Evolutionary conservation across 106 monocot species (phyloP), one percentile per base, ranked within the genome.

Genomic region (Iris macrosiphon): DNA sequence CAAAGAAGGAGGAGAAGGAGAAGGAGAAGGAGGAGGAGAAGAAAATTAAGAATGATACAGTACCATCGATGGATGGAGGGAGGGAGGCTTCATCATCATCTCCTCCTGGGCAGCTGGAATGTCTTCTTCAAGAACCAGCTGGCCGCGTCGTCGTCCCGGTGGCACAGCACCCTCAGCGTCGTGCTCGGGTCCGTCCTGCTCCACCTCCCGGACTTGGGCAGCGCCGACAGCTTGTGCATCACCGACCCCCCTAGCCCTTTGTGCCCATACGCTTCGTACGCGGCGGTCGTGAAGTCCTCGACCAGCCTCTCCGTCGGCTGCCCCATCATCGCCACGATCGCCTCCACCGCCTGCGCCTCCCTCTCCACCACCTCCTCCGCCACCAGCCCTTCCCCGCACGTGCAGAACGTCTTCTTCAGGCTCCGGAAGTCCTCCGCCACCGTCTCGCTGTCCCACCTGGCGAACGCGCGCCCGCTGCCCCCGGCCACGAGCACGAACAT

Each of bases 181-280:
- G 83, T 83, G 40, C 79, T 78, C 3, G 83, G 83, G 18, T 83
- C 83, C 4, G 74, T 40, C 31, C 71, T 49, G 65, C 67, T 74
- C 83, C 83, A 83, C 59, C 48, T 70, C 18, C 74, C 66, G 0
- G 83, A 74, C 26, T 74, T 78, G 23, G 78, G 66, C 30, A 67
- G 78, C 83, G 71, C 66, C 20, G 74, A 71, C 20, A 83, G 28
- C 59, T 52, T 62, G 40, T 64, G 57, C 25, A 22, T 26, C 13
- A 23, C 46, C 12, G 40, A 61, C 4, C 5, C 27, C 6, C 2
- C 57, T 0, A 35, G 49, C 24, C 52, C 35, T 10, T 56, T 46
- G 30, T 52, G 2, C 49, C 56, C 32, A 32, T 65, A 63, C 2
- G 72, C 26, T 57, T 75, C 62, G 25, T 61, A 57, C 21, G 61